phyloP scores from a whole-genome alignment of 208 protist species.

The Leishmania amazonensis region DNA sequence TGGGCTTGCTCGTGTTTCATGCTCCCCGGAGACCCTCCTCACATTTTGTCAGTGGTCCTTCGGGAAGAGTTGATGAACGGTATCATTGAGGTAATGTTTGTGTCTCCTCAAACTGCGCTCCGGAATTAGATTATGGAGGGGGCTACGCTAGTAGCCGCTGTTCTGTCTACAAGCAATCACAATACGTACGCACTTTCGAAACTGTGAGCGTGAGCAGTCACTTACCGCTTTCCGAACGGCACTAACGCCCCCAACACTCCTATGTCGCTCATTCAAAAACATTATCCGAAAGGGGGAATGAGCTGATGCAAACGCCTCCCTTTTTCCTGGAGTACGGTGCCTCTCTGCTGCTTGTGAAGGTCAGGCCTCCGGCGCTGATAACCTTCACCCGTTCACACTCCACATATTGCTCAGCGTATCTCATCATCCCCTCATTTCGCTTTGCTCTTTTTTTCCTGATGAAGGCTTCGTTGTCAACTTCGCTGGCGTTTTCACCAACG shows the following conservation, averaged over 20 bases:
- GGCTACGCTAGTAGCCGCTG: background rate
- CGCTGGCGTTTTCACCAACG: background rate
- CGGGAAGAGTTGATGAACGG: background rate
- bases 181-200: background rate
- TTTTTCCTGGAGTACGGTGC: background rate
- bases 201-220: background rate
- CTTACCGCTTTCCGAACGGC: background rate
- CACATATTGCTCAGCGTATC: background rate
- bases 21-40: background rate
- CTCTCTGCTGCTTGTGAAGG: background rate
- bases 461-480: background rate
- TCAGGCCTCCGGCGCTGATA: background rate
- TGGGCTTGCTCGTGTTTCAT: slow-evolving; percentile 16
- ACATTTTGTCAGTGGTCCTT: background rate
- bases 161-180: background rate
- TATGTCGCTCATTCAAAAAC: background rate
- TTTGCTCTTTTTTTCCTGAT: background rate
- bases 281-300: background rate
- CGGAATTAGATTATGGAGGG: background rate
- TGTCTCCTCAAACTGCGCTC: slow-evolving; percentile 1
- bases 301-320: background rate
- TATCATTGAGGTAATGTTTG: background rate
- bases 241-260: background rate
- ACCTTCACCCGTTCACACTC: background rate
- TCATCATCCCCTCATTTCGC: background rate